Conservation (phyloP, 1,284 basidiomycete species). For the Cryptococcus jaspeensis region DNA sequence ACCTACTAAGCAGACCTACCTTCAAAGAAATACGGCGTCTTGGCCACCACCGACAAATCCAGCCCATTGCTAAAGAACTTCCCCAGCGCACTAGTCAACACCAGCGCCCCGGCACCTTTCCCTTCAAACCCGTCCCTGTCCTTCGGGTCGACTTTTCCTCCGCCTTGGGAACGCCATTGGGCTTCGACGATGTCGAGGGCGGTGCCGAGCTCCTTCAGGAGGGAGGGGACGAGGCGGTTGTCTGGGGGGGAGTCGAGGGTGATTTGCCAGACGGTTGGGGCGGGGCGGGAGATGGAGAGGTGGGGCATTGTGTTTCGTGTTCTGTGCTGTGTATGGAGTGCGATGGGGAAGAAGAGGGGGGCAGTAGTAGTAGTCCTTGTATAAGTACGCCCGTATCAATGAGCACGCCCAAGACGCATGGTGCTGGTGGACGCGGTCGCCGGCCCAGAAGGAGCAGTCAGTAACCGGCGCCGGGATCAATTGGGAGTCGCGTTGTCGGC, state of each 20-base stretch:
- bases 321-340: too few species aligned
- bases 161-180: constrained; percentile 67
- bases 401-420: too few species aligned
- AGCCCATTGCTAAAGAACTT: constrained; percentile 91
- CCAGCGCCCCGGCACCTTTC: constrained; percentile 62
- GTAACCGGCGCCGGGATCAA: too few species aligned
- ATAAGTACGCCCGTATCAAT: too few species aligned
- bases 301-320: constrained; percentile 11
- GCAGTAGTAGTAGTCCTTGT: too few species aligned
- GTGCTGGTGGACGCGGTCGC: too few species aligned
- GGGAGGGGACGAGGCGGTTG: constrained; percentile 46
- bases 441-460: too few species aligned
- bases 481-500: too few species aligned
- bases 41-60: constrained; percentile 64
- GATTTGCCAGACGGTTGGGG: constrained; percentile 39
- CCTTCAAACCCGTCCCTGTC: constrained; percentile 52
- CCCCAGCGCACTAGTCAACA: constrained; percentile 70
- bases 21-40: constrained; percentile 71
- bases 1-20: constrained; percentile 50
- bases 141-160: constrained; percentile 48
- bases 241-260: constrained; percentile 47
- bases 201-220: constrained; percentile 36
- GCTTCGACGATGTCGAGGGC: constrained; percentile 74
- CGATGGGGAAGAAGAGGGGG: too few species aligned
- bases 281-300: constrained; percentile 34